These are phyloP conservation scores for Myriosclerotinia scirpicola DNA, from an alignment of 2,329 filamentous ascomycete genomes.

Conservation along the genomic window DNA sequence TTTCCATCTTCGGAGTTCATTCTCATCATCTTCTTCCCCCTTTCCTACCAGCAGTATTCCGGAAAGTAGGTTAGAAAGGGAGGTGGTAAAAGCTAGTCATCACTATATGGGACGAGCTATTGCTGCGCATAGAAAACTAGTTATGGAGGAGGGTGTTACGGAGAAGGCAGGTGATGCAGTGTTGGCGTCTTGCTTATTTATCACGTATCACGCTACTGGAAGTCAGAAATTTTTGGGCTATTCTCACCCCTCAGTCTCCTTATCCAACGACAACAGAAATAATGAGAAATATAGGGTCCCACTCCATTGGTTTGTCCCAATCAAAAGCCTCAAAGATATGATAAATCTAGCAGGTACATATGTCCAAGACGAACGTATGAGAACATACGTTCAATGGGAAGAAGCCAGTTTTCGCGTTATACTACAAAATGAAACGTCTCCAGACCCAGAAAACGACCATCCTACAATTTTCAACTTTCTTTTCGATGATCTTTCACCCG, in stretches of 20 bases:
- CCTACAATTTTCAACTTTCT: slow-evolving; percentile 9
- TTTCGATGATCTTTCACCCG: neutral
- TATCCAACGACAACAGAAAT: neutral
- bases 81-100: slow-evolving; percentile 5
- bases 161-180: slow-evolving; percentile 8
- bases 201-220: neutral
- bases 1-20: slow-evolving; percentile 8
- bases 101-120: slow-evolving; percentile 13
- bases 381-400: neutral
- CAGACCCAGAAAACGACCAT: neutral
- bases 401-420: neutral
- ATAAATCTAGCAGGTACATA: slow-evolving; percentile 2
- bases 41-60: neutral
- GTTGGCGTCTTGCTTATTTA: slow-evolving; percentile 7
- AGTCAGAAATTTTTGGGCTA: neutral
- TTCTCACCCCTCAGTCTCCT: neutral
- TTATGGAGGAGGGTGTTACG: slow-evolving; percentile 3
- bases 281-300: neutral
- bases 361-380: neutral
- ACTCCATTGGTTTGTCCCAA: slow-evolving; percentile 16
- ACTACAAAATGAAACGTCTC: neutral
- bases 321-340: slow-evolving; percentile 9
- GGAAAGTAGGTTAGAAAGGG: slow-evolving; percentile 1
- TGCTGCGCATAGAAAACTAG: neutral
- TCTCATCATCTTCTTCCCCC: slow-evolving; percentile 1